These are phyloP conservation scores for Mychonastes homosphaera DNA, from an alignment of 139 green algal genomes.

Conservation along the genomic window DNA sequence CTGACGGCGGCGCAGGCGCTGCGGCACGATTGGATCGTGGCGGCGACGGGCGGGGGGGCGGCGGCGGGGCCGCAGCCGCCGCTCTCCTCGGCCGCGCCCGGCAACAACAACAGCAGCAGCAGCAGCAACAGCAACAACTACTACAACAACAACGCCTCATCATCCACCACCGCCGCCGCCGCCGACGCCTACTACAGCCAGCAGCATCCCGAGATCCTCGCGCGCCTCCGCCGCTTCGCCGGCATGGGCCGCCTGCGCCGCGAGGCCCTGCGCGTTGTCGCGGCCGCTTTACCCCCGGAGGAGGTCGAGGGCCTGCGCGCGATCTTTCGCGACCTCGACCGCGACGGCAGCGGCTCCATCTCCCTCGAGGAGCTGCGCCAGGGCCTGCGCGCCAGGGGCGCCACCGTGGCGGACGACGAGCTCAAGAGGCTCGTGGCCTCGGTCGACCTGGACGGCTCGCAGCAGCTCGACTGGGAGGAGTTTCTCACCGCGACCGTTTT, in stretches of 20 bases:
- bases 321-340: constrained; percentile 86
- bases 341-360: constrained; percentile 83
- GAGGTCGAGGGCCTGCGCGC: constrained; percentile 83
- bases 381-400: constrained; percentile 35
- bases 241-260: constrained; percentile 95
- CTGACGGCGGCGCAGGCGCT: constrained; percentile 71
- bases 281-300: constrained; percentile 75
- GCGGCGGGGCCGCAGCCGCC: constrained; percentile 65
- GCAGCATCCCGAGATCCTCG: constrained; percentile 61
- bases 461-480: constrained; percentile 70
- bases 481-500: constrained; percentile 71
- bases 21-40: constrained; percentile 91
- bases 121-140: no score
- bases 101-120: no score
- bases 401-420: constrained; percentile 45
- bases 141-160: no score
- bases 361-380: constrained; percentile 75
- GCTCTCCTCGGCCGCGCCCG: no score
- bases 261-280: constrained; percentile 85
- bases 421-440: constrained; percentile 49
- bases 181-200: no score
- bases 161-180: no score
- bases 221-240: constrained; percentile 82
- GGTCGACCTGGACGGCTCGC: constrained; percentile 57
- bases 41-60: no score